These are phyloP conservation scores for Penicillium turbatum DNA, from an alignment of 495 filamentous ascomycete genomes.

Conservation along the genomic window DNA sequence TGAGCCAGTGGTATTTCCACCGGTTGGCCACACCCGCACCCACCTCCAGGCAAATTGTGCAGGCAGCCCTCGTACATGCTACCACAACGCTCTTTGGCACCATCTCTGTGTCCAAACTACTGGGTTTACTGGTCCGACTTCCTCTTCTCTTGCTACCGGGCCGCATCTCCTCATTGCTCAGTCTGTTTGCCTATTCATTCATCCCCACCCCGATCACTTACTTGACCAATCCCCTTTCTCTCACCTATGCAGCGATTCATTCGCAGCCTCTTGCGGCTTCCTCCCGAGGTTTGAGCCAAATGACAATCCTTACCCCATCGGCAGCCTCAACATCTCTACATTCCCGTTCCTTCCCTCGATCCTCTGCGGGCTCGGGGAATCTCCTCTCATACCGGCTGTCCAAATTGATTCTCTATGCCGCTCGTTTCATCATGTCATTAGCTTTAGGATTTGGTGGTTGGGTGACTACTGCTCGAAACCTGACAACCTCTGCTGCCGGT, in stretches of 20 bases:
- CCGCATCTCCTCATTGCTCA: constrained; percentile 59
- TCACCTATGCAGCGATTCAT: constrained; percentile 93
- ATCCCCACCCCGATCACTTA: constrained; percentile 79
- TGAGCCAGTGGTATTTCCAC: constrained; percentile 99
- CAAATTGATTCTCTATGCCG: constrained; percentile 86
- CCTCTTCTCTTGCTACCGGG: constrained; percentile 80
- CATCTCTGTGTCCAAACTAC: constrained; percentile 77
- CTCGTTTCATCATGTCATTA: constrained; percentile 81
- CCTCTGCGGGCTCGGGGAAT: constrained; percentile 35
- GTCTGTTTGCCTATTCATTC: constrained; percentile 64
- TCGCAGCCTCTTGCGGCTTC: constrained; percentile 73
- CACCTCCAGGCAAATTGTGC: constrained; percentile 70
- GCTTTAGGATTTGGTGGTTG: constrained; percentile 93
- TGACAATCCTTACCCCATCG: constrained; percentile 65
- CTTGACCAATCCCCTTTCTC: constrained; percentile 81
- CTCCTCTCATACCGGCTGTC: constrained; percentile 78
- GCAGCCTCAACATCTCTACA: constrained; percentile 54
- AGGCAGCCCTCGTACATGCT: constrained; percentile 75
- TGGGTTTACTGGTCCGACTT: constrained; percentile 75
- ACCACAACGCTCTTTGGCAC: constrained; percentile 86
- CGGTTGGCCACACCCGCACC: constrained; percentile 74
- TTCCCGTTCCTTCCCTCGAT: constrained; percentile 39
- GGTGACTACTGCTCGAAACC: constrained; percentile 82
- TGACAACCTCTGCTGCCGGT: constrained; percentile 50
- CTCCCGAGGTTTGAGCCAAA: constrained; percentile 69